phyloP scores from a whole-genome alignment of 1,284 basidiomycete genomes.

The Gomphus bonarii region DNA sequence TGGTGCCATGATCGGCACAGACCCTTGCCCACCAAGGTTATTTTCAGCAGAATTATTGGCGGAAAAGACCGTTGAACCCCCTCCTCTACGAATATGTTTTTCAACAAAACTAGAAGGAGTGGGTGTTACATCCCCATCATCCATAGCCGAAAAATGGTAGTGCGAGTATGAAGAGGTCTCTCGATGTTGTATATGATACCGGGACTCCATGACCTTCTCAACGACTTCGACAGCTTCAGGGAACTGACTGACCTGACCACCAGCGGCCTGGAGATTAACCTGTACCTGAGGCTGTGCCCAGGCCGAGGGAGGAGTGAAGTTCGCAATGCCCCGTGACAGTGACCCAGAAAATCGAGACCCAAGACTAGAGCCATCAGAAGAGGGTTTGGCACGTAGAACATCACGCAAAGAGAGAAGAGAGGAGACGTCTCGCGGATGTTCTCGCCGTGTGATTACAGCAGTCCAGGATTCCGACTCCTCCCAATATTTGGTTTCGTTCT shows the following conservation, averaged over 20 bases:
- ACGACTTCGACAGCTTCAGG: conserved; percentile 28
- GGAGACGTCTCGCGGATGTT: conserved; percentile 48
- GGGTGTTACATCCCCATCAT: conserved; percentile 10
- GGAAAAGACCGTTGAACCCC: conserved; percentile 30
- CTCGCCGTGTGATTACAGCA: conserved; percentile 48
- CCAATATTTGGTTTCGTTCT: conserved; percentile 40
- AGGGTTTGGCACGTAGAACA: conserved; percentile 42
- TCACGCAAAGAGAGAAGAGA: conserved; percentile 48
- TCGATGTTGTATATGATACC: not conserved
- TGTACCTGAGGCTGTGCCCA: conserved; percentile 53
- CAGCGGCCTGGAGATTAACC: conserved; percentile 39
- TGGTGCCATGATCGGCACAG: conserved; percentile 14
- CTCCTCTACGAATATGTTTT: conserved; percentile 28
- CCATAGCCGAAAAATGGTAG: conserved; percentile 15
- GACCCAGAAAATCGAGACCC: conserved; percentile 13
- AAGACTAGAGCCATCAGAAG: conserved; percentile 17
- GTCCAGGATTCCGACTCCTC: conserved; percentile 50
- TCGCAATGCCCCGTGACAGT: conserved; percentile 11
- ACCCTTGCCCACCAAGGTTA: conserved; percentile 13
- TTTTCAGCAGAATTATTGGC: conserved; percentile 26
- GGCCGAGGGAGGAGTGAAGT: conserved; percentile 30
- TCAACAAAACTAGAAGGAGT: conserved; percentile 24
- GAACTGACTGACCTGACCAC: conserved; percentile 34
- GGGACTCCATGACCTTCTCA: conserved; percentile 27
- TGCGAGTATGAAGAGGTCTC: conserved; percentile 3